These are phyloP conservation scores for Hansenula sp. DNA, from an alignment of 1,139 yeast species.

Conservation along the genomic window DNA sequence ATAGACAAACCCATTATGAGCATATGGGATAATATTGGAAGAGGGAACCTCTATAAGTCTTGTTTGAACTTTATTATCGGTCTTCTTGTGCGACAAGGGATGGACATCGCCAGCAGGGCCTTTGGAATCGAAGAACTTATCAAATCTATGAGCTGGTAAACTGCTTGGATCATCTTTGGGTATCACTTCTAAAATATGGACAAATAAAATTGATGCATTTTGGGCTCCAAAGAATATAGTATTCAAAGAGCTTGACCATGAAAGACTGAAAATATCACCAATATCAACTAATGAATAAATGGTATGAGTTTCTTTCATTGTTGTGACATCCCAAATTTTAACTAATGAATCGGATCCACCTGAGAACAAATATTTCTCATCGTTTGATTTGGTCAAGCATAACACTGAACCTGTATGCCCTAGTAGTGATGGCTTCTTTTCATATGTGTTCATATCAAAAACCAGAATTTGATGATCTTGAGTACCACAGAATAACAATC, in stretches of 20 bases:
- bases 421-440: constrained; percentile 37
- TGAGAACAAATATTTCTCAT: constrained; percentile 65
- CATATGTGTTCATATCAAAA: constrained; percentile 64
- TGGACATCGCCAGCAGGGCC: constrained; percentile 67
- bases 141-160: constrained; percentile 79
- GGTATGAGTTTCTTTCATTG: constrained; percentile 50
- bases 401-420: constrained; percentile 76
- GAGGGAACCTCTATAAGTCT: constrained; percentile 64
- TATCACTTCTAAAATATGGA: constrained; percentile 28
- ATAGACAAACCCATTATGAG: constrained; percentile 89
- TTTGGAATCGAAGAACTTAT: constrained; percentile 83
- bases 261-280: constrained; percentile 87
- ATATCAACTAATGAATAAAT: constrained; percentile 83
- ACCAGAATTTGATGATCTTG: constrained; percentile 82
- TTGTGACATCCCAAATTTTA: constrained; percentile 69
- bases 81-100: constrained; percentile 1
- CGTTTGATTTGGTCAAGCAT: constrained; percentile 55
- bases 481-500: constrained; percentile 83
- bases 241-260: constrained; percentile 58
- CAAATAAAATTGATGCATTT: constrained; percentile 83
- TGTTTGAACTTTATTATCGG: constrained; percentile 11
- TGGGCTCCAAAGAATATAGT: constrained; percentile 86
- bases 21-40: constrained; percentile 66
- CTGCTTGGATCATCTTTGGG: constrained; percentile 34
- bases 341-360: constrained; percentile 91